Conservation (phyloP, 1,284 basidiomycete species). For the Xanthoconium separans region DNA sequence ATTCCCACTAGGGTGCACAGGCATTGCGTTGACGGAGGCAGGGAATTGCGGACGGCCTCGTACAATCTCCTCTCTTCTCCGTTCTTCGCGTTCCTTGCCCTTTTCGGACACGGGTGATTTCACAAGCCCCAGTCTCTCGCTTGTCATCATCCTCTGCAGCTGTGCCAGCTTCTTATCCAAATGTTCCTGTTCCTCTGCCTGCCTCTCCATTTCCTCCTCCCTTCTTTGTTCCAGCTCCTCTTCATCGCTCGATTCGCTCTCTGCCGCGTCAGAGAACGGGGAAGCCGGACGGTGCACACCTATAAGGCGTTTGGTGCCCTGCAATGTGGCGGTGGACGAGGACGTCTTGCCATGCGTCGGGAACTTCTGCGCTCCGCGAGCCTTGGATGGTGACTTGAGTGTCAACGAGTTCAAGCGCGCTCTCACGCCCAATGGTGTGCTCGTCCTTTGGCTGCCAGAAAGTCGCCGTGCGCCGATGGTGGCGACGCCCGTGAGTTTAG, state of each 20-base stretch:
- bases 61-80: conserved; percentile 26
- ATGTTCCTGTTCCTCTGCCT: conserved; percentile 64
- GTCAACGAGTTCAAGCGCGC: conserved; percentile 68
- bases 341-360: conserved; percentile 48
- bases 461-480: conserved; percentile 22
- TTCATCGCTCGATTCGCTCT: conserved; percentile 45
- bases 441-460: conserved; percentile 40
- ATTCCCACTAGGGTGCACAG: conserved; percentile 1
- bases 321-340: conserved; percentile 67
- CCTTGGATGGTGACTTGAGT: conserved; percentile 36
- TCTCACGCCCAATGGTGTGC: conserved; percentile 59
- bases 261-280: conserved; percentile 44
- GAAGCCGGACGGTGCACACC: conserved; percentile 36
- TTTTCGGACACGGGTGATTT: conserved; percentile 39
- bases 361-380: conserved; percentile 15
- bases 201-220: conserved; percentile 64
- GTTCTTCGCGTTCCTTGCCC: conserved; percentile 21
- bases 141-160: conserved; percentile 68
- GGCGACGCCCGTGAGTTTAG: conserved; percentile 9
- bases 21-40: conserved; percentile 31
- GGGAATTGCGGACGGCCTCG: conserved; percentile 43
- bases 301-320: conserved; percentile 39
- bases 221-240: conserved; percentile 59
- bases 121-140: conserved; percentile 68
- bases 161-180: conserved; percentile 64